Percentiles rank a stretch among this genome's conserved stretches.
These are phyloP conservation scores for Somion occarium DNA, from an alignment of 1,284 basidiomycete genomes.

Conservation along the genomic window DNA sequence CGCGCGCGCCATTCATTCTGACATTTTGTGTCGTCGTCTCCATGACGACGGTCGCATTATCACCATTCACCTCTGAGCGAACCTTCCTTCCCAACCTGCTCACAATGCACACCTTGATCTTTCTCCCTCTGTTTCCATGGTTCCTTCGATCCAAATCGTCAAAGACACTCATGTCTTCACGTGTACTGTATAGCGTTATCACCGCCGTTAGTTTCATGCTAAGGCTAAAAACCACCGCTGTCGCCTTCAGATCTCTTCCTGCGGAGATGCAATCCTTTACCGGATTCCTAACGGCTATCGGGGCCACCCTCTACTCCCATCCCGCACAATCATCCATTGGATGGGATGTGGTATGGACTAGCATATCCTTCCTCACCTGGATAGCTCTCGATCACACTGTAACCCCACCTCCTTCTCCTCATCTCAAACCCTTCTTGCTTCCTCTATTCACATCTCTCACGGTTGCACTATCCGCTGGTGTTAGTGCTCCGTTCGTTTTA, in stretches of 20 bases:
- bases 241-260: slow-evolving; percentile 11
- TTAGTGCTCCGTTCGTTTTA: not conserved
- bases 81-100: slow-evolving; percentile 60
- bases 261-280: slow-evolving; percentile 2
- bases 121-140: slow-evolving; percentile 45
- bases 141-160: slow-evolving; percentile 18
- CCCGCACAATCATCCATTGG: slow-evolving; percentile 65
- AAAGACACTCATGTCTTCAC: not conserved
- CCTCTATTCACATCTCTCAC: not conserved
- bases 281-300: slow-evolving; percentile 1
- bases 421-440: not conserved
- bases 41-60: slow-evolving; percentile 42
- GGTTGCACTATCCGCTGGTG: not conserved
- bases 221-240: slow-evolving; percentile 33
- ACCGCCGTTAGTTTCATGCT: slow-evolving; percentile 32
- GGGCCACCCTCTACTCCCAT: slow-evolving; percentile 41
- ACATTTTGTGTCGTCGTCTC: slow-evolving; percentile 45
- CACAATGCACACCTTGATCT: slow-evolving; percentile 55
- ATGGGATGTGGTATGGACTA: slow-evolving; percentile 64
- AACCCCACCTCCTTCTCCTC: not conserved
- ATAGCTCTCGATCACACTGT: not conserved
- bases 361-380: slow-evolving; percentile 36
- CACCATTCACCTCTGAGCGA: slow-evolving; percentile 43
- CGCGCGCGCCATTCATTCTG: slow-evolving; percentile 25
- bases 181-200: slow-evolving; percentile 36